Evolutionary conservation across 306 rosid genomes (phyloP).

Genomic region (Notholithocarpus densiflorus): DNA sequence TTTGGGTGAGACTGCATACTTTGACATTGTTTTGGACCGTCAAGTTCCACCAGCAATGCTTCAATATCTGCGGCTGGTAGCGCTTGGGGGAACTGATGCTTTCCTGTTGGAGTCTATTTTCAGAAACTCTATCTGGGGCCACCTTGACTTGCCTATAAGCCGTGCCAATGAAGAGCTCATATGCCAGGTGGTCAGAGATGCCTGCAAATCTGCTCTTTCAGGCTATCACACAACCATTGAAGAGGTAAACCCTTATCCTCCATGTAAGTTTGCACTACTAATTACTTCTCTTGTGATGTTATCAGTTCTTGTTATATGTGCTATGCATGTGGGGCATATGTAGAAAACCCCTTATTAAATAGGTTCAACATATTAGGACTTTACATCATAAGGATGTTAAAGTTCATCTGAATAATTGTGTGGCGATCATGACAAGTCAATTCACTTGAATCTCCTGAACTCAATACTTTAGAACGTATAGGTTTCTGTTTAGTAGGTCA

Average conservation of each 20-base stretch:
- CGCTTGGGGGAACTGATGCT: conserved; percentile 79
- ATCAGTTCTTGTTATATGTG: not conserved
- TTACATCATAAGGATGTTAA: not conserved
- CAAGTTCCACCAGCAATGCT: conserved; percentile 70
- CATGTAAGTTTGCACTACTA: not conserved
- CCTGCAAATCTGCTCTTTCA: conserved; percentile 76
- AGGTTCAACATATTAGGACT: not conserved
- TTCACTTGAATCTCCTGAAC: too few species aligned
- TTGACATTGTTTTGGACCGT: conserved; percentile 56
- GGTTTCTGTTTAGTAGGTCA: too few species aligned
- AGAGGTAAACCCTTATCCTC: conserved; percentile 50
- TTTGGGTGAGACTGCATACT: conserved; percentile 61
- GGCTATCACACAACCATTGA: conserved; percentile 79
- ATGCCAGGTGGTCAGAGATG: conserved; percentile 63
- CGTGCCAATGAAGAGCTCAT: conserved; percentile 85
- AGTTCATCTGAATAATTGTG: not conserved
- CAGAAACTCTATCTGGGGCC: conserved; percentile 75
- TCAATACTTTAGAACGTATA: too few species aligned
- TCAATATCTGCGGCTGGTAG: conserved; percentile 75
- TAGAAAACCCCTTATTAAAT: not conserved
- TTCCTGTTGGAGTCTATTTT: conserved; percentile 82
- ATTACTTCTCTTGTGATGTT: not conserved
- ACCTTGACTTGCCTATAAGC: conserved; percentile 75
- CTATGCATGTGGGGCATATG: not conserved
- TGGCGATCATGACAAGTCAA: too few species aligned